Base-by-base conservation (phyloP, 352 stramenopile genomes). In the Phytophthora sp. region DNA sequence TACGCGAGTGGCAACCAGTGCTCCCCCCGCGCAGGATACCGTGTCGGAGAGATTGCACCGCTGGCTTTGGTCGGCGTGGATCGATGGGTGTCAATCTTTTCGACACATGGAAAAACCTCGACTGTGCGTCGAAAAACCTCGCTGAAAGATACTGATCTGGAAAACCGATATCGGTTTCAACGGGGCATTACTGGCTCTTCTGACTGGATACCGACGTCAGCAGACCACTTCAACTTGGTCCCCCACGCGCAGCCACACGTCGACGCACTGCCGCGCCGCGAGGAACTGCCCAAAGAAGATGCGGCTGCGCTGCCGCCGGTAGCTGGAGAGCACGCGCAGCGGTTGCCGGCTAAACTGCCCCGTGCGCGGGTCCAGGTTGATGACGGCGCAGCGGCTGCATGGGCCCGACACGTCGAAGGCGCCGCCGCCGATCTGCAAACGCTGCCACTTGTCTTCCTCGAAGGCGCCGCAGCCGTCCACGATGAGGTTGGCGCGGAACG, bases 241-340 rank as follows among this genome's bases (percentile, higher is more conserved):
- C 12, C 52, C 64, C 15, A 74, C 53, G 15, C 35, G 66, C 13
- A 90, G 62, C 81, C 81, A 90, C 43, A 64, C 48, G 42, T 62
- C 60, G 35, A 39, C 28, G 6, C 18, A 39, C 20, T 24, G 11
- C 39, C 15, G 35, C 26, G 61, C 48, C 34, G 68, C 77, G 20
- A 94, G 72, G 52, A 92, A 95, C 53, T 95, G 86, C 11, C 87
- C 86, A 54, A 97, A 96, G 67, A 92, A 85, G 49, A 96, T 93
- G 53, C 74, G 80, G 49, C 72, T 88, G 46, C 75, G 77, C 50
- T 94, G 67, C 21, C 87, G 77, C 2, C 86, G 79, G 69, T 91
- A 95, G 51, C 58, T 78, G 17, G 86, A 87, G 5, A 97, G 79
- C 27, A 84, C 74, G 52, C 91, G 83, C 37, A 97, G 74, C 17